A percentile compares a stretch with the other conserved stretches of the same genome.
phyloP scores from a whole-genome alignment of 228 moss, liverwort and hornwort genomes.

The Sphagnum magellanicum region DNA sequence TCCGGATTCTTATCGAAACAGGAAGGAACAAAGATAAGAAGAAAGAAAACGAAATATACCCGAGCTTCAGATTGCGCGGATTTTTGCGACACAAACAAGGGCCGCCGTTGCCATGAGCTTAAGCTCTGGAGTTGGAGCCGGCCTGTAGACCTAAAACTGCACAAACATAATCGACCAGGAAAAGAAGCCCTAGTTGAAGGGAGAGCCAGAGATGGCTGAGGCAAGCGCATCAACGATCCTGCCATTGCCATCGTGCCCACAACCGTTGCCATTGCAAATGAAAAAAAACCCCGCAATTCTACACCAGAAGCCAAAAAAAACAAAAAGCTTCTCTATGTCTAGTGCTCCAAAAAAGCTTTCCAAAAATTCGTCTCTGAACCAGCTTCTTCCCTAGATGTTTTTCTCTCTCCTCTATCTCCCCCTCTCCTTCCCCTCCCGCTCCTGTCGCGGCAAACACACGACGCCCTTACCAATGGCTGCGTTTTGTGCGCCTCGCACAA shows the following conservation, averaged over 20 bases:
- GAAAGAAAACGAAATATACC: conserved; percentile 4
- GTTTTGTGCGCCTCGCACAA: too few relatives aligned
- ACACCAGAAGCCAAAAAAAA: background rate
- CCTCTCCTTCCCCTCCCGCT: too few relatives aligned
- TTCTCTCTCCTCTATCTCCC: too few relatives aligned
- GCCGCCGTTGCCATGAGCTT: conserved; percentile 3
- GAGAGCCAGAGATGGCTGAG: background rate
- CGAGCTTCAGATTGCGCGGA: conserved; percentile 21
- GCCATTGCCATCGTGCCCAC: conserved; percentile 8
- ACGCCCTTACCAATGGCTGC: too few relatives aligned
- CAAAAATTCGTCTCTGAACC: too few relatives aligned
- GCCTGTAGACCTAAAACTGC: background rate
- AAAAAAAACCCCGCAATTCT: background rate
- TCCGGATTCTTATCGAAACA: too few relatives aligned
- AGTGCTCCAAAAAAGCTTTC: too few relatives aligned
- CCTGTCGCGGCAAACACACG: too few relatives aligned
- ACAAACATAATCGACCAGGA: conserved; percentile 1
- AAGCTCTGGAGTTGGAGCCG: conserved; percentile 1
- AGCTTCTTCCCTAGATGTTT: too few relatives aligned
- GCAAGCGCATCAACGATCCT: background rate
- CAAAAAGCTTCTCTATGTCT: too few relatives aligned
- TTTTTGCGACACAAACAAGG: conserved; percentile 14
- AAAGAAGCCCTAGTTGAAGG: conserved; percentile 3
- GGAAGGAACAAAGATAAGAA: background rate
- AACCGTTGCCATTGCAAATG: conserved; percentile 13